Evolutionary conservation across 768 basidiomycete species (phyloP).

Genomic region (Suillus hirtellus): DNA sequence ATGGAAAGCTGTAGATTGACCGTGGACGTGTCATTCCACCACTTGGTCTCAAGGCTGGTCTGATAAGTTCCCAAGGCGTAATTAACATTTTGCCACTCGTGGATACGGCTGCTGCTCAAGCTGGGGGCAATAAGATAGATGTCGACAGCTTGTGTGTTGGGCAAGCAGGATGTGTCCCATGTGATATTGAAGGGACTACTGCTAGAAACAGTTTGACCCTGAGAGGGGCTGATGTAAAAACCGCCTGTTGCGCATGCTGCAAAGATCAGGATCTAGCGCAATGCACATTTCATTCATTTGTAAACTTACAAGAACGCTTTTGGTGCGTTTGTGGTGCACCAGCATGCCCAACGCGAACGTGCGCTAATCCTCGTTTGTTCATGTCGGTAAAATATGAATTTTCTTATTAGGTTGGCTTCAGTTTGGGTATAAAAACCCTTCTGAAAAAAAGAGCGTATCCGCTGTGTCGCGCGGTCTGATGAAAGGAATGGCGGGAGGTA

Average conservation of each 20-base stretch:
- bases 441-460: constrained; percentile 30
- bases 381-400: constrained; percentile 19
- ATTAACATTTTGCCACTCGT: constrained; percentile 57
- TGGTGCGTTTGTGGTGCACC: constrained; percentile 18
- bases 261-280: constrained; percentile 11
- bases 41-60: constrained; percentile 54
- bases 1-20: constrained; percentile 60
- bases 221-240: constrained; percentile 59
- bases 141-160: constrained; percentile 49
- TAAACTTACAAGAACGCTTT: constrained; percentile 30
- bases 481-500: constrained; percentile 19
- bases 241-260: constrained; percentile 56
- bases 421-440: constrained; percentile 12
- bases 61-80: constrained; percentile 50
- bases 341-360: constrained; percentile 26
- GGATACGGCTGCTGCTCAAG: constrained; percentile 42
- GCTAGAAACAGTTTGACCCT: constrained; percentile 46
- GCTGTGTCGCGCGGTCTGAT: constrained; percentile 24
- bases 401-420: constrained; percentile 4
- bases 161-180: constrained; percentile 67
- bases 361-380: constrained; percentile 31
- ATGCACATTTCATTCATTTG: neutral
- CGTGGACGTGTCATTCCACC: constrained; percentile 65
- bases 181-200: constrained; percentile 52
- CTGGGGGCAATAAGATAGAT: constrained; percentile 66